Conservation (phyloP, 257 asterid species). For the Ilex aquifolium region DNA sequence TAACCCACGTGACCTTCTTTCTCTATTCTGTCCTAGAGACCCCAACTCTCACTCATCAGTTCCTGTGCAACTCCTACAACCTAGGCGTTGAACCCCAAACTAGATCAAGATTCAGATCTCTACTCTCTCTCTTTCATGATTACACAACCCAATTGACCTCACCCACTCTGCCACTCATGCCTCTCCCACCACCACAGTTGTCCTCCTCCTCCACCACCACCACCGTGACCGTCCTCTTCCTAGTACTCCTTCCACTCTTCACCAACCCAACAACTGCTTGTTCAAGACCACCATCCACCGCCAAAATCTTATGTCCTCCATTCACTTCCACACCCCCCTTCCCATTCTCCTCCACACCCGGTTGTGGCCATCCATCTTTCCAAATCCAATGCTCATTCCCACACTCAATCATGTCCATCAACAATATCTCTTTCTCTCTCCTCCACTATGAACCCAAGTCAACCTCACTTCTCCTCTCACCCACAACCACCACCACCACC, state of each 20-base stretch:
- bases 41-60: conserved; percentile 4
- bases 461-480: conserved; percentile 56
- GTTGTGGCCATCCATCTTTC: conserved; percentile 94
- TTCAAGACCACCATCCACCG: conserved; percentile 20
- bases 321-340: conserved; percentile 55
- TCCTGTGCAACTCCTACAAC: conserved; percentile 6
- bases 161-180: conserved; percentile 8
- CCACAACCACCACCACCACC: conserved; percentile 17
- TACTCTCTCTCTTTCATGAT: conserved; percentile 4
- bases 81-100: conserved; percentile 21
- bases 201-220: conserved; percentile 16
- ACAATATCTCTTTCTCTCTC: conserved; percentile 45
- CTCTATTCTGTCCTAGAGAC: conserved; percentile 2
- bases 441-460: conserved; percentile 54
- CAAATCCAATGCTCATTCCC: conserved; percentile 54
- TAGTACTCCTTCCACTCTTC: conserved; percentile 16
- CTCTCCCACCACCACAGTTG: conserved; percentile 19
- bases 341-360: conserved; percentile 76
- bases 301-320: conserved; percentile 50
- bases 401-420: conserved; percentile 56
- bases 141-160: conserved; percentile 16
- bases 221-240: conserved; percentile 10
- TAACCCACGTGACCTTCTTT: conserved; percentile 49
- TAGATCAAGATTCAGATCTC: conserved; percentile 28
- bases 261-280: conserved; percentile 23